Evolutionary conservation across 2,329 filamentous ascomycete genomes (phyloP), one percentile per base, ranked within the genome.

Genomic region (Sphaerulina vaccinii): DNA sequence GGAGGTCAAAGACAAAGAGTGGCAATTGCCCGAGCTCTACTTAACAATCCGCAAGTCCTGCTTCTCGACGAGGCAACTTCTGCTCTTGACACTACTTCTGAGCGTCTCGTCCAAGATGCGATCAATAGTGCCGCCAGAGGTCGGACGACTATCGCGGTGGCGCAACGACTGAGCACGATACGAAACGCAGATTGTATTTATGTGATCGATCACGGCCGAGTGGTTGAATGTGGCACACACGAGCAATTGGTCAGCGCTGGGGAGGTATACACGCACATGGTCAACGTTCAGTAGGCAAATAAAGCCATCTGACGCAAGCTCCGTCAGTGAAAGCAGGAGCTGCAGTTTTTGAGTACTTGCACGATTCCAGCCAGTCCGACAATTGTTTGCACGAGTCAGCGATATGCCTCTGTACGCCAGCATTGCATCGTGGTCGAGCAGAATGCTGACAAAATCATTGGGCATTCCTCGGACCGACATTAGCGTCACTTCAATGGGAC

Each of bases 121-220:
- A 57, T 75, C 15, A 68, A 75, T 15, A 62, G 61, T 42, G 61
- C 58, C 8, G 51, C 64, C 11, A 54, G 46, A 22, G 48, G 38
- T 13, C 61, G 58, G 61, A 75, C 72, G 2, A 68, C 73, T 4
- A 66, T 75, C 40, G 75, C 70, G 64, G 76, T 75, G 43, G 71
- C 73, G 3, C 72, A 75, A 61, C 63, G 72, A 10, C 51, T 74
- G 23, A 55, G 66, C 21, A 75, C 71, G 0, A 71, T 75, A 3
- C 21, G 24, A 29, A 41, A 41, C 38, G 27, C 27, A 10, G 27
- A 32, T 13, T 32, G 27, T 32, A 32, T 32, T 10, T 32, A 32
- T 32, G 27, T 32, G 5, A 10, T 32, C 10, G 27, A 32, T 9
- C 11, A 32, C n/a, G 27, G 27, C 27, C 27, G 27, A 10, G n/a